These are phyloP conservation scores for Heterotrichella gracilis DNA, from an alignment of 352 stramenopile genomes.

Conservation along the genomic window DNA sequence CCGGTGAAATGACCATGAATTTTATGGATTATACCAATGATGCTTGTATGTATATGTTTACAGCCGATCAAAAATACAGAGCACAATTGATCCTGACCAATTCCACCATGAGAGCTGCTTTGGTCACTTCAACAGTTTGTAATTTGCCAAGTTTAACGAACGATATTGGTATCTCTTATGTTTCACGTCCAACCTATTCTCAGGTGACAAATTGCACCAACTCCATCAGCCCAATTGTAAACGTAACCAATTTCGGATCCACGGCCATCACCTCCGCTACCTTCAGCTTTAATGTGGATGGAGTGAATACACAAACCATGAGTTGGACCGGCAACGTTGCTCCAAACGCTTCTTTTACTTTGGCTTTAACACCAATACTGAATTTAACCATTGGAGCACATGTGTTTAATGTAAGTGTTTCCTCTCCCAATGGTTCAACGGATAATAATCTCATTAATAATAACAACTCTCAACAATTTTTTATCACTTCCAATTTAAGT, in stretches of 20 bases:
- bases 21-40: not conserved
- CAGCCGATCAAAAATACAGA: not conserved
- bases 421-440: not conserved
- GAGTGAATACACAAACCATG: not conserved
- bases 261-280: not conserved
- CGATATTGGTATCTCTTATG: not conserved
- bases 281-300: not conserved
- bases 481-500: not conserved
- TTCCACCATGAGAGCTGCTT: not conserved
- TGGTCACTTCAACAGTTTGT: not conserved
- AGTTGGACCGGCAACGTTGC: not conserved
- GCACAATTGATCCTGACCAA: not conserved
- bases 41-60: slow-evolving; percentile 7
- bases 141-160: not conserved
- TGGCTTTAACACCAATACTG: not conserved
- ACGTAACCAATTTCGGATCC: not conserved
- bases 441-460: not conserved
- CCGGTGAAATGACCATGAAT: not conserved
- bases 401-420: slow-evolving; percentile 1
- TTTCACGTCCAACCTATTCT: not conserved
- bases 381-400: not conserved
- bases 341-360: not conserved
- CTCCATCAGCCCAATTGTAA: not conserved
- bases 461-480: not conserved
- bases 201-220: not conserved